Conservation (phyloP, 1,284 basidiomycete genomes). For the Apiotrichum siamense region DNA sequence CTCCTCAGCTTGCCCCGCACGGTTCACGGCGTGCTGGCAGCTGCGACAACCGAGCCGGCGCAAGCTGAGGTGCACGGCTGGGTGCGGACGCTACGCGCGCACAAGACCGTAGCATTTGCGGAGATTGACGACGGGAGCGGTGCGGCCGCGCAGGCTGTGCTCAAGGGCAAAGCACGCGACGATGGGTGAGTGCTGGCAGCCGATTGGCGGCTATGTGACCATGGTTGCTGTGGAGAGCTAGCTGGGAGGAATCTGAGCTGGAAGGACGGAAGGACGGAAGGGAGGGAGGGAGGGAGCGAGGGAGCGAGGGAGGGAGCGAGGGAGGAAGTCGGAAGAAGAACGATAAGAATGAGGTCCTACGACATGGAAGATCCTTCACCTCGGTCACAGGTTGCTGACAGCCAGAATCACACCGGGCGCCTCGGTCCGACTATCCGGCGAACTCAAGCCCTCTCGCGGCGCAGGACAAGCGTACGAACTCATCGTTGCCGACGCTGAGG, state of each 20-base stretch:
- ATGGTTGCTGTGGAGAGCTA: too few relatives aligned
- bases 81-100: constrained; percentile 73
- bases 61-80: constrained; percentile 56
- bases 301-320: too few relatives aligned
- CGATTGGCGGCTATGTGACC: too few relatives aligned
- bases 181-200: constrained; percentile 28
- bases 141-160: constrained; percentile 68
- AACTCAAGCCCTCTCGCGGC: constrained; percentile 61
- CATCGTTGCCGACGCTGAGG: constrained; percentile 57
- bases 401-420: constrained; percentile 62
- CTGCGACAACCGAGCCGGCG: neutral
- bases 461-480: constrained; percentile 68
- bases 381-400: too few relatives aligned
- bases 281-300: too few relatives aligned
- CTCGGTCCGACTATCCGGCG: constrained; percentile 63
- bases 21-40: constrained; percentile 2
- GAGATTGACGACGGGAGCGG: constrained; percentile 76
- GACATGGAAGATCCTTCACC: too few relatives aligned
- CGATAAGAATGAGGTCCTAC: too few relatives aligned
- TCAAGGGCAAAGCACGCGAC: constrained; percentile 49
- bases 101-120: constrained; percentile 80
- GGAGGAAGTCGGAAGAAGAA: too few relatives aligned
- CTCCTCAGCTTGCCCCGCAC: constrained; percentile 4
- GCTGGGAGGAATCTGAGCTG: too few relatives aligned
- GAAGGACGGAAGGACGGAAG: too few relatives aligned